Evolutionary conservation across 257 asterid genomes (phyloP).

Genomic region (Mitragyna speciosa): DNA sequence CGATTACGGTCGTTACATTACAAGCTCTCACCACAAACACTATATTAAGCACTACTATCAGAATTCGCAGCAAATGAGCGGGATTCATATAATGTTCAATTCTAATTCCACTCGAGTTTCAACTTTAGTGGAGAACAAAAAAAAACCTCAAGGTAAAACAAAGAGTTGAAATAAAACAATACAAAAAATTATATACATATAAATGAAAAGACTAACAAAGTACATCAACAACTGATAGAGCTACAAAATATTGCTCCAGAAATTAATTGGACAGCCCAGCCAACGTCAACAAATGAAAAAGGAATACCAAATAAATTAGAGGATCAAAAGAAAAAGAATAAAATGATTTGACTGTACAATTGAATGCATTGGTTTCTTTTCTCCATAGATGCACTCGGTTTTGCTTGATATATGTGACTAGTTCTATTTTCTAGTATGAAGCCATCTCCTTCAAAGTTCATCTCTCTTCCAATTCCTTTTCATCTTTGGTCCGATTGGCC

Average conservation of each 20-base stretch:
- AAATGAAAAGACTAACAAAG: background rate
- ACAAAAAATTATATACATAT: no score
- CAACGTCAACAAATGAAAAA: background rate
- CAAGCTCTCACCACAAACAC: no score
- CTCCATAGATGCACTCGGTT: background rate
- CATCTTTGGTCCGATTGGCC: slow-evolving; percentile 39
- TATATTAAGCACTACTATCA: no score
- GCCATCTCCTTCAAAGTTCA: slow-evolving; percentile 13
- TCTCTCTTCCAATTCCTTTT: slow-evolving; percentile 37
- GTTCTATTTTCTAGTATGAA: background rate
- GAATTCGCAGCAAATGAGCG: no score
- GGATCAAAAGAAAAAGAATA: background rate
- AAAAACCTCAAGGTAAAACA: no score
- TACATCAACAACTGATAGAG: background rate
- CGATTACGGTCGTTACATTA: no score
- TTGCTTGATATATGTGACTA: background rate
- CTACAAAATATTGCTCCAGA: background rate
- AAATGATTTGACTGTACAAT: background rate
- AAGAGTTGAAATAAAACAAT: no score
- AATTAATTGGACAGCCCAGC: background rate
- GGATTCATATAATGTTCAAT: no score
- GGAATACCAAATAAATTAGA: background rate
- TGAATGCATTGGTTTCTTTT: background rate
- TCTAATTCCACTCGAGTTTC: no score
- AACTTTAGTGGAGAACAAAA: no score